Percentiles rank a stretch among this genome's conserved stretches.
Evolutionary conservation across 2,329 filamentous ascomycete species (phyloP).

Genomic region (Dactylonectria macrodidyma): DNA sequence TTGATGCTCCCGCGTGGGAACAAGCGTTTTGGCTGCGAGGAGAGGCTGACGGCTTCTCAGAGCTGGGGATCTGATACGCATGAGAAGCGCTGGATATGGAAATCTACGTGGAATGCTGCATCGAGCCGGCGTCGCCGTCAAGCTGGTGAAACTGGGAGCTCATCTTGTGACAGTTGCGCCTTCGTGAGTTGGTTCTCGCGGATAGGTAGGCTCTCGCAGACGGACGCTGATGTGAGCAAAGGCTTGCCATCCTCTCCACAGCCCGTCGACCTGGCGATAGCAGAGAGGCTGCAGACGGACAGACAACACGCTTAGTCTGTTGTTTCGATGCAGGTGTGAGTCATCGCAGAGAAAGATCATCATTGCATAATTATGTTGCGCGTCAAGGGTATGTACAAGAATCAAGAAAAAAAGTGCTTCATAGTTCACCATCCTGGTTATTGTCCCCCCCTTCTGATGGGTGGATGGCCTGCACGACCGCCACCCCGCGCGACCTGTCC

Average conservation of each 20-base stretch:
- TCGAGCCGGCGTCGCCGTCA: not conserved
- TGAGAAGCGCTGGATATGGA: not conserved
- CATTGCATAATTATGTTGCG: constrained; percentile 24
- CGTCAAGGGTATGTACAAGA: constrained; percentile 18
- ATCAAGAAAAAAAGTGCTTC: constrained; percentile 1
- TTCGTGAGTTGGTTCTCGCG: not conserved
- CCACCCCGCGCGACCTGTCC: constrained; percentile 14
- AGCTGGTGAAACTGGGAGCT: not conserved
- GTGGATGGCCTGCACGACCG: constrained; percentile 21
- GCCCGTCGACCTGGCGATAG: not conserved
- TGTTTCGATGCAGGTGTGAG: not conserved
- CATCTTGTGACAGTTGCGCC: not conserved
- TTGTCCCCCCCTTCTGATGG: not conserved
- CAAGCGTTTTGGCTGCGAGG: not conserved
- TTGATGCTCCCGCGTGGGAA: not conserved
- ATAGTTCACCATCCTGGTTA: constrained; percentile 21
- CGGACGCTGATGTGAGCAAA: not conserved
- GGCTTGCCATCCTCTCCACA: not conserved
- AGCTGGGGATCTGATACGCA: constrained; percentile 6
- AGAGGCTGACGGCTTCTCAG: constrained; percentile 8
- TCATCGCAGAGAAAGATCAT: constrained; percentile 13
- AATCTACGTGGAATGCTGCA: constrained; percentile 1
- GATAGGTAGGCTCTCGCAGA: not conserved
- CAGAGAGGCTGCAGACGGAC: not conserved
- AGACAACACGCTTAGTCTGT: not conserved